Conservation (phyloP, 495 filamentous ascomycete species). For the Physcia stellaris region DNA sequence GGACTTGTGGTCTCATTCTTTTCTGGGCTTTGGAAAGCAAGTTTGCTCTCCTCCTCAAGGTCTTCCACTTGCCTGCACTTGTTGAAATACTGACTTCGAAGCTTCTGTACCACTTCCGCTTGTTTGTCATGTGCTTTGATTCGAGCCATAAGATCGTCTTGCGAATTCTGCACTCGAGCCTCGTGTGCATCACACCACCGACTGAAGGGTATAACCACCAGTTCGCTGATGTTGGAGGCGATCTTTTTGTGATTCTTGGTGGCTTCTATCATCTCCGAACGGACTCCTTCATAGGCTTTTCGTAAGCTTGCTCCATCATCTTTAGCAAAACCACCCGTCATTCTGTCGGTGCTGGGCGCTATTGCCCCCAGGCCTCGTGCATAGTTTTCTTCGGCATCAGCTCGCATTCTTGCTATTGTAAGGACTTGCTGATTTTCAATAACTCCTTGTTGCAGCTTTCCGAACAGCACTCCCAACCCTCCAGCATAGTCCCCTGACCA, state of each 20-base stretch:
- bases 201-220: slow-evolving; percentile 86
- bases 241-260: slow-evolving; percentile 87
- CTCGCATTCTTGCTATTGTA: slow-evolving; percentile 82
- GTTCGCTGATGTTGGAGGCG: slow-evolving; percentile 84
- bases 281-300: slow-evolving; percentile 95
- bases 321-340: slow-evolving; percentile 72
- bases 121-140: slow-evolving; percentile 92
- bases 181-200: slow-evolving; percentile 95
- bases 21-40: slow-evolving; percentile 84
- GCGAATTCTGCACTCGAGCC: slow-evolving; percentile 75
- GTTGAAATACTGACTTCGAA: slow-evolving; percentile 94
- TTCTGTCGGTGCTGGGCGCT: slow-evolving; percentile 64
- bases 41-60: slow-evolving; percentile 94
- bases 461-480: slow-evolving; percentile 89
- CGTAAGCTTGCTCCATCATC: slow-evolving; percentile 94
- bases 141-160: slow-evolving; percentile 77
- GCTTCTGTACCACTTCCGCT: slow-evolving; percentile 75
- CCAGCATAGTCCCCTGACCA: slow-evolving; percentile 91
- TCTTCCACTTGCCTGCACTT: slow-evolving; percentile 95
- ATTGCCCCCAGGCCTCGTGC: slow-evolving; percentile 71
- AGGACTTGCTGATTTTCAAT: slow-evolving; percentile 91
- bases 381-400: slow-evolving; percentile 89
- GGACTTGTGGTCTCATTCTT: slow-evolving; percentile 29
- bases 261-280: slow-evolving; percentile 87
- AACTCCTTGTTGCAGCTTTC: slow-evolving; percentile 91